Percentiles rank a stretch among this genome's conserved stretches.
Conservation (phyloP, 1,284 basidiomycete genomes). For the Microbotryomycetes sp. region DNA sequence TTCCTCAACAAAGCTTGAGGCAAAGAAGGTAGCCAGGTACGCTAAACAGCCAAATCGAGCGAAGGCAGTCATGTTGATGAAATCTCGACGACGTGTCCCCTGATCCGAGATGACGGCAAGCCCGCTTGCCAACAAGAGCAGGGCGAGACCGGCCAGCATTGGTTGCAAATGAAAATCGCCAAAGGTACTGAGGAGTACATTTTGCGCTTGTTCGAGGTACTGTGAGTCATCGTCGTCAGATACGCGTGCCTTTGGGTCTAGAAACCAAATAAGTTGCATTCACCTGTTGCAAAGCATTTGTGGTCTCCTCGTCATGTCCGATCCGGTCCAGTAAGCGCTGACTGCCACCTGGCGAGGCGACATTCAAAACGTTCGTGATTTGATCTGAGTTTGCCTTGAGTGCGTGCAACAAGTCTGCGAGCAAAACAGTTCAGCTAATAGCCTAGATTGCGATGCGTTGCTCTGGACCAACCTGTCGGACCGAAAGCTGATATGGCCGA, state of each 20-base stretch:
- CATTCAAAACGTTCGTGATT: constrained; percentile 7
- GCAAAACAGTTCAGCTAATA: no score
- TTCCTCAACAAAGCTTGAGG: constrained; percentile 35
- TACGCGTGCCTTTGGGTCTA: neutral
- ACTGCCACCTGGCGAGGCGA: neutral
- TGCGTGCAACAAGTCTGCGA: neutral
- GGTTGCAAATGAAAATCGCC: constrained; percentile 14
- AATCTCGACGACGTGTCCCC: neutral
- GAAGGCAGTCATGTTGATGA: neutral
- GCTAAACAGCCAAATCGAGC: constrained; percentile 1
- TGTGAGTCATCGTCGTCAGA: constrained; percentile 8
- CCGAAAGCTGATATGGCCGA: constrained; percentile 18
- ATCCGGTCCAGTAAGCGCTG: neutral
- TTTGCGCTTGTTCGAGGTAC: constrained; percentile 25
- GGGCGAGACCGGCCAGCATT: constrained; percentile 10
- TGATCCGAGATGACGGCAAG: neutral
- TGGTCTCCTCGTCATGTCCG: neutral
- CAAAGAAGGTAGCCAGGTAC: constrained; percentile 23
- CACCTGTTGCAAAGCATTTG: neutral
- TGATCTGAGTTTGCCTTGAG: constrained; percentile 5
- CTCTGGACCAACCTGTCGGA: neutral
- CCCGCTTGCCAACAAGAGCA: neutral
- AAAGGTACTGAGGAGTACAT: constrained; percentile 23
- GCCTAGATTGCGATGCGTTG: no score
- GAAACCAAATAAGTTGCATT: neutral